Conservation (phyloP, 2,329 filamentous ascomycete genomes). For the Cladosporium velox region DNA sequence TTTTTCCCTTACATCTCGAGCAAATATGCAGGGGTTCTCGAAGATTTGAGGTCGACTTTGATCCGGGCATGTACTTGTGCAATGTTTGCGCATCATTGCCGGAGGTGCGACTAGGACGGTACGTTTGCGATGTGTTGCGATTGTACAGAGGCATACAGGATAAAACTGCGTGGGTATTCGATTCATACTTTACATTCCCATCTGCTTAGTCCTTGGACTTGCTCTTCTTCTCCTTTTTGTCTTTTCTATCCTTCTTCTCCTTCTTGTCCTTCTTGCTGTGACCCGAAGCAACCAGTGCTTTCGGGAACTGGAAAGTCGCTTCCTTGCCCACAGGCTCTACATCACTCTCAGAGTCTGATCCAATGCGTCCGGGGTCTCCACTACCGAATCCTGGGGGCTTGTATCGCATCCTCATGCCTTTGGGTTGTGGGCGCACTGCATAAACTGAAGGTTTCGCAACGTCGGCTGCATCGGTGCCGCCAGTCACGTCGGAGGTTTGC, state of each 20-base stretch:
- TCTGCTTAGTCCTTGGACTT: constrained; percentile 15
- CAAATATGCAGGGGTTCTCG: neutral
- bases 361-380: constrained; percentile 45
- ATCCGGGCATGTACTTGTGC: neutral
- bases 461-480: constrained; percentile 43
- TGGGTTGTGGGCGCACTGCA: constrained; percentile 64
- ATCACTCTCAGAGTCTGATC: constrained; percentile 46
- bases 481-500: constrained; percentile 45
- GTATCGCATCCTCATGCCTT: constrained; percentile 67
- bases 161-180: constrained; percentile 14
- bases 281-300: constrained; percentile 38
- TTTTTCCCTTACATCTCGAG: neutral
- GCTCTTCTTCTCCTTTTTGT: constrained; percentile 39
- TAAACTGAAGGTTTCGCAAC: constrained; percentile 53
- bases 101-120: neutral
- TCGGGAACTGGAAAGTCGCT: constrained; percentile 31
- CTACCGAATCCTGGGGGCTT: constrained; percentile 63
- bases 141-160: neutral
- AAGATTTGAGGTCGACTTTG: neutral
- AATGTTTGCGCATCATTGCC: neutral
- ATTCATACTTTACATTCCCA: constrained; percentile 13
- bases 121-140: neutral
- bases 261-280: constrained; percentile 38
- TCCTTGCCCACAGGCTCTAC: constrained; percentile 33
- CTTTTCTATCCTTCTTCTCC: constrained; percentile 39